Evolutionary conservation across 2,329 filamentous ascomycete species (phyloP), one percentile per base, ranked within the genome.

Genomic region (Colletotrichum theobromicola): DNA sequence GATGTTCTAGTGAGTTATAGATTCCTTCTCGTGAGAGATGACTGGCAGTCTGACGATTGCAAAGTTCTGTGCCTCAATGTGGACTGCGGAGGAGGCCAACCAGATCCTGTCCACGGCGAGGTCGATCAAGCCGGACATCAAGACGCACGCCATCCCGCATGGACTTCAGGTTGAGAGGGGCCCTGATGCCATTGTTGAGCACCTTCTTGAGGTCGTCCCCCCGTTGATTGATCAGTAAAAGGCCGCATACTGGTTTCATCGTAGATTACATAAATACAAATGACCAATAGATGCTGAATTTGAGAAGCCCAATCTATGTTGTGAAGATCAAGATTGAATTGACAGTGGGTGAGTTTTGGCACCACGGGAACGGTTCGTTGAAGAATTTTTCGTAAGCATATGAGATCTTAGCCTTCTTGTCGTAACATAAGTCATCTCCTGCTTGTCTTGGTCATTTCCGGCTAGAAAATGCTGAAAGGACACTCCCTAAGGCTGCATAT

Each of bases 1-100:
- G 79, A 83, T 46, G 78, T 83, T 12, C 70, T 83, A 28, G 81
- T 81, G 67, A 76, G 80, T 55, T 30, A 3, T 12, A 7, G 2
- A 21, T 13, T 1, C 8, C 7, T 21, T 4, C 8, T 57, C 6
- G 8, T 18, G 8, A 15, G 32, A 21, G 32, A n/a, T n/a, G n/a
- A 2, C 1, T 34, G 4, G 1, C 10, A n/a, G 8, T 24, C 32
- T 62, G 34, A 63, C 34, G 50, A 50, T 16, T 21, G 18, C 8
- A 34, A 16, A 92, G 89, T 92, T 92, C 83, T 90, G 88, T 66
- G 91, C 92, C 4, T 93, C 84, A n/a, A 87, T 86, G 85, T 87
- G 85, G 85, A 84, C 84, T 1, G 78, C 84, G 1, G 87, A 90
- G 76, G 83, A 91, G 79, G 85, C 84, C 28, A 77, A 82, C 8